Evolutionary conservation across 2,329 filamentous ascomycete species (phyloP), one percentile per base, ranked within the genome.

Genomic region (Phaeosphaeriaceae sp.): DNA sequence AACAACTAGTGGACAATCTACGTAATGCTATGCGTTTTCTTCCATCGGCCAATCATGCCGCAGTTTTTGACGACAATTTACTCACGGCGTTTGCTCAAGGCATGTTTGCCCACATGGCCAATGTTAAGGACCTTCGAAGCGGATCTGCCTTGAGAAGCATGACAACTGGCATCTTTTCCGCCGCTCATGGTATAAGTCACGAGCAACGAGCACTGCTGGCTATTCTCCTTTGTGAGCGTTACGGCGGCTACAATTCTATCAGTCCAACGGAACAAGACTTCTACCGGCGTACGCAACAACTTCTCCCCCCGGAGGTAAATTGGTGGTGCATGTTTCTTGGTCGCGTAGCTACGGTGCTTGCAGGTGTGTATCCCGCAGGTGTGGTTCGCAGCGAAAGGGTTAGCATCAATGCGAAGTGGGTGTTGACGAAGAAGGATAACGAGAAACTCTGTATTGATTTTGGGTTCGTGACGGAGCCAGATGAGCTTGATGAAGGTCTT

Each of bases 151-250:
- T 96, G n/a, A 86, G 92, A 61, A 79, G 84, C 52, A 88, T 89
- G 1, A 84, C 90, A 5, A 84, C 83, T 1, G 85, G 89, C 0
- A 76, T 88, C 29, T 79, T 92, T 40, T 82, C 85, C 1, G 81
- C 83, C 12, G 80, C 83, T 1, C 90, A 93, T 32, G 90, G 90
- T 0, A 74, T 95, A 20, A 86, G 85, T 1, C 92, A 97, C 67
- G 72, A 85, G 36, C 81, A 86, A 42, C 83, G 91, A 11, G 87
- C 89, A 0, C 72, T 89, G 2, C 77, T 96, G 3, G 89, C 85
- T 0, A 76, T 96, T 3, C 81, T 87, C 1, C 78, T 90, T 1
- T 91, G 86, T 59, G 85, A 88, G 37, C 81, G 91, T 58, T 95
- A 90, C 85, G 88, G 86, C 15, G 85, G 84, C 2, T 59, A 59